Percentiles rank a stretch among this genome's conserved stretches.
These are phyloP conservation scores for Bolboschoenoplectus hybrid DNA, from an alignment of 202 grass and related monocot species.

Conservation along the genomic window DNA sequence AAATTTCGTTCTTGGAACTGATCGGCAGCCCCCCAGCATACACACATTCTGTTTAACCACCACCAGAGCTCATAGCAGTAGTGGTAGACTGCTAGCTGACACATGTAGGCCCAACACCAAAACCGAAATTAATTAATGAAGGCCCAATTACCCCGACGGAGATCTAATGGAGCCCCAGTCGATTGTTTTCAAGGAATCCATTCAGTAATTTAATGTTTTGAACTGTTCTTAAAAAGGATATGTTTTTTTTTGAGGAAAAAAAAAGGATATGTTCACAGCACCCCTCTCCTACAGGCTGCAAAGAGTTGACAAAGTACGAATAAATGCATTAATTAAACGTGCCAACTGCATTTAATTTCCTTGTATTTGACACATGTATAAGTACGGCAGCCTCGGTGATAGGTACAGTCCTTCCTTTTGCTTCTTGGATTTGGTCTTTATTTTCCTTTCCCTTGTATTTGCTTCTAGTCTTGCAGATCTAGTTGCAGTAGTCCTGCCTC, in stretches of 20 bases:
- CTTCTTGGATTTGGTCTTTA: not conserved
- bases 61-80: no score
- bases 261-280: not conserved
- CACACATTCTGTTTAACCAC: no score
- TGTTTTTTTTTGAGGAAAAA: not conserved
- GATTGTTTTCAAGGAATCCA: not conserved
- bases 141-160: no score
- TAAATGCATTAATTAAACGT: conserved; percentile 5
- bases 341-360: not conserved
- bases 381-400: conserved; percentile 37
- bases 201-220: not conserved
- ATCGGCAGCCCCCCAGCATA: no score
- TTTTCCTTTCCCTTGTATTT: not conserved
- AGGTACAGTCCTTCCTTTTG: conserved; percentile 27
- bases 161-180: no score
- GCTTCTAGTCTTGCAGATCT: no score
- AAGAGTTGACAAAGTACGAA: conserved; percentile 24
- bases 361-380: not conserved
- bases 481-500: not conserved
- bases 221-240: not conserved
- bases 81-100: no score
- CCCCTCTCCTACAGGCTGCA: not conserved
- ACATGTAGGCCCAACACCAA: no score
- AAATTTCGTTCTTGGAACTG: no score
- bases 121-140: no score